Base-by-base conservation (phyloP, 345 rosid species). In the Moricandia arvensis region DNA sequence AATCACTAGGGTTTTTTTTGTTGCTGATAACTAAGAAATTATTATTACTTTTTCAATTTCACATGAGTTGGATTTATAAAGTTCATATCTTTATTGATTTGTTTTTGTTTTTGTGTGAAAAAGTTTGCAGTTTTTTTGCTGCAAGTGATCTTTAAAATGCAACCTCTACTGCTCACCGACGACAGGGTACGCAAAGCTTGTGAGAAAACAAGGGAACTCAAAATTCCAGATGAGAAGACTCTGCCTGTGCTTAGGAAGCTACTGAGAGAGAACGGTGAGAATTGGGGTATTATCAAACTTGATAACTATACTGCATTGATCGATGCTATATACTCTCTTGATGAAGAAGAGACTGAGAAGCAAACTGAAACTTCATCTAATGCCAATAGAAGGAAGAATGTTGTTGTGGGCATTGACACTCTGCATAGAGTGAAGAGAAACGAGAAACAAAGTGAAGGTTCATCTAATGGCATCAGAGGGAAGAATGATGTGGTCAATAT, bases 281-380 rank as follows among this genome's bases (percentile, higher is more conserved):
- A 85, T 10, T 93, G 98, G 98, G 89, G 5, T 75, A 1, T 62
- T 3, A 81, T 93, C 0, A 91, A 80, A 84, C 74, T 84, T 26
- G 91, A 93, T 59, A 79, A 86, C 54, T 90, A 86, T 43, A 78
- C 76, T 31, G 81, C 83, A 41, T 74, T 93, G 4, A 18, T 84
- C 53, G 93, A 93, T 68, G 81, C 86, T 31, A 86, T 84, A 61
- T 88, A 83, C 66, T 86, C 87, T 65, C 16, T 5, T 16, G 80
- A 82, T n/a, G 80, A 82, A 43, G 89, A 84, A 1, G 43, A 68
- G 53, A 16, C 24, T 21, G 24, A 0, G 24, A 21, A 21, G 2
- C 24, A 21, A 21, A 21, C 24, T 6, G 54, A 47, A 7, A 1
- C 0, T 72, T 78, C 83, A 37, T 72, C 76, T 66, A 74, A 67